Evolutionary conservation across 2,329 filamentous ascomycete genomes (phyloP).

Genomic region (Proliferodiscus dingleyae): DNA sequence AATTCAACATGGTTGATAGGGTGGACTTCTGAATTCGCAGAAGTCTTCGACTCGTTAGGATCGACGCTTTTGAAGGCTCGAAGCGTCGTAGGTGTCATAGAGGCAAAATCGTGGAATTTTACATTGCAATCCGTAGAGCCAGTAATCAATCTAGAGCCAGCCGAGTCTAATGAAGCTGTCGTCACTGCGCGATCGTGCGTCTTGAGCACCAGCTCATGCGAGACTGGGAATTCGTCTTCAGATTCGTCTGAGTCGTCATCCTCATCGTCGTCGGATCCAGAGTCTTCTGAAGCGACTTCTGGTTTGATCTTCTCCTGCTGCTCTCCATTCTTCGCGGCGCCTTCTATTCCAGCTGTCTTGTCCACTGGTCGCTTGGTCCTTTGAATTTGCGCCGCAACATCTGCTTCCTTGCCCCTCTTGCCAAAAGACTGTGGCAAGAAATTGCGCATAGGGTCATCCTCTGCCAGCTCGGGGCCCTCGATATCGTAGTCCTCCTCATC

Average conservation of each 20-base stretch:
- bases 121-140: slow-evolving; percentile 86
- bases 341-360: slow-evolving; percentile 15
- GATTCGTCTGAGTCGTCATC: slow-evolving; percentile 53
- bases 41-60: slow-evolving; percentile 70
- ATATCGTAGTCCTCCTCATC: slow-evolving; percentile 57
- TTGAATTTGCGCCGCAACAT: slow-evolving; percentile 77
- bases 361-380: slow-evolving; percentile 60
- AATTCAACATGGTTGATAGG: slow-evolving; percentile 83
- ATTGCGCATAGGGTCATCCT: slow-evolving; percentile 66
- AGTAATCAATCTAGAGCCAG: slow-evolving; percentile 80
- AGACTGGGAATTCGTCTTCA: slow-evolving; percentile 82
- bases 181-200: slow-evolving; percentile 88
- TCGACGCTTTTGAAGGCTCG: slow-evolving; percentile 91
- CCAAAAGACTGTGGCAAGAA: slow-evolving; percentile 83
- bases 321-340: slow-evolving; percentile 25
- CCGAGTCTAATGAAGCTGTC: slow-evolving; percentile 75
- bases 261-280: slow-evolving; percentile 39
- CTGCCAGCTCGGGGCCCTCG: slow-evolving; percentile 48
- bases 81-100: slow-evolving; percentile 91
- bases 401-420: slow-evolving; percentile 68
- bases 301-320: slow-evolving; percentile 26
- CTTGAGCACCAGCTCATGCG: slow-evolving; percentile 88
- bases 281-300: slow-evolving; percentile 33
- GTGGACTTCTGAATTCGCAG: slow-evolving; percentile 73
- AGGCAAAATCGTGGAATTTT: slow-evolving; percentile 91